These are phyloP conservation scores for Sonneratia caseolaris DNA, from an alignment of 345 rosid species.

Conservation along the genomic window DNA sequence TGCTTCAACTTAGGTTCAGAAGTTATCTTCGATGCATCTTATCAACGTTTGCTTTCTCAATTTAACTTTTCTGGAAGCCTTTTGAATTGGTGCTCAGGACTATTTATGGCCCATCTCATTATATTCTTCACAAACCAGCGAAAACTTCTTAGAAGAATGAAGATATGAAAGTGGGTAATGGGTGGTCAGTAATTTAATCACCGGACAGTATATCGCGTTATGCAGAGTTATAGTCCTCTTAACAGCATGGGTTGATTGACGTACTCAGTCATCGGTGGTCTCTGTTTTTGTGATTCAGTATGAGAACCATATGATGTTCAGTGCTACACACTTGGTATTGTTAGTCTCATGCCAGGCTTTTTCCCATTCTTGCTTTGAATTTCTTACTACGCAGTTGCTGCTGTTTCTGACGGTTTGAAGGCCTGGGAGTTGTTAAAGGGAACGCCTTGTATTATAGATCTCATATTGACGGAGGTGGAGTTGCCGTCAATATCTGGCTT, in stretches of 20 bases:
- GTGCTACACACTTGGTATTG: not conserved
- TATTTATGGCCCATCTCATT: too few relatives aligned
- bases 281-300: not conserved
- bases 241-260: too few relatives aligned
- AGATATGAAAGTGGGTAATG: too few relatives aligned
- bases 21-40: too few relatives aligned
- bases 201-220: not conserved
- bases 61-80: too few relatives aligned
- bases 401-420: constrained; percentile 77
- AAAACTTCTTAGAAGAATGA: too few relatives aligned
- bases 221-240: too few relatives aligned
- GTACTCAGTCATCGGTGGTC: not conserved
- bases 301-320: not conserved
- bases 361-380: not conserved
- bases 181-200: not conserved
- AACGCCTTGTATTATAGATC: constrained; percentile 47
- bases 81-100: too few relatives aligned
- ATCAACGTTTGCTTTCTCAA: too few relatives aligned
- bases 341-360: not conserved
- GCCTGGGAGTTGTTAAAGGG: constrained; percentile 88
- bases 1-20: too few relatives aligned
- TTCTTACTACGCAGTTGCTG: constrained; percentile 44
- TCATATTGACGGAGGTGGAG: constrained; percentile 83
- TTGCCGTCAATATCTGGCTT: constrained; percentile 82
- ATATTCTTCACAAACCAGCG: too few relatives aligned